Percentiles rank a stretch among this genome's conserved stretches.
These are phyloP conservation scores for Lecanosticta acicola DNA, from an alignment of 2,329 filamentous ascomycete genomes.

Conservation along the genomic window DNA sequence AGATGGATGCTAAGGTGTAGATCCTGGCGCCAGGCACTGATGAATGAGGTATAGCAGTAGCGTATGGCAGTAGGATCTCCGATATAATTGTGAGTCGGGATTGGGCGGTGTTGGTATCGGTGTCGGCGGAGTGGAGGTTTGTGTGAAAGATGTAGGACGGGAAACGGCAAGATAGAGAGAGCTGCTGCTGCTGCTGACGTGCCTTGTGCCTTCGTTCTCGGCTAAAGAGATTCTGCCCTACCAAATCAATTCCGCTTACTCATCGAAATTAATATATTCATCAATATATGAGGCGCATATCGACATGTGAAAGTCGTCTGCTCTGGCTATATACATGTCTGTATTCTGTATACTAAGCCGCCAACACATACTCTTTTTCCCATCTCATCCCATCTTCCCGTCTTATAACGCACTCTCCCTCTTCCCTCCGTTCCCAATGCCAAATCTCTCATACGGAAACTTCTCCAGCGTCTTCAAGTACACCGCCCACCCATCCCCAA, in stretches of 20 bases:
- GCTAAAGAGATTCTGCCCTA: not conserved
- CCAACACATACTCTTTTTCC: constrained; percentile 1
- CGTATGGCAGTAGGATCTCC: not conserved
- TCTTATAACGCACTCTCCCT: constrained; percentile 13
- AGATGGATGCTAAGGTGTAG: not conserved
- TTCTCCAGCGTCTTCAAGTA: constrained; percentile 49
- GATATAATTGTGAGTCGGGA: not conserved
- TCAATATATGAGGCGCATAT: too few relatives aligned
- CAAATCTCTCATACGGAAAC: constrained; percentile 57
- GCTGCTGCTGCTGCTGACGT: not conserved
- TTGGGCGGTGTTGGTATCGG: not conserved
- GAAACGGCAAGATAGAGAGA: too few relatives aligned
- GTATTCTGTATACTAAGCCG: not conserved
- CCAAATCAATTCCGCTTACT: not conserved
- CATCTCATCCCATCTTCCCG: not conserved
- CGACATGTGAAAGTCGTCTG: not conserved
- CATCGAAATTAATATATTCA: not conserved
- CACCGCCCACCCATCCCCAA: constrained; percentile 57
- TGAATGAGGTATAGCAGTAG: too few relatives aligned
- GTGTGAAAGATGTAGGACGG: not conserved
- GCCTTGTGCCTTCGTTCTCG: not conserved
- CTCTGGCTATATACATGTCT: not conserved
- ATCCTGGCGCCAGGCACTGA: not conserved
- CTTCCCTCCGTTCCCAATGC: constrained; percentile 40
- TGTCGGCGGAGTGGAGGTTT: not conserved